These are phyloP conservation scores for Lepidium campestre DNA, from an alignment of 441 rosid species.

Conservation along the genomic window DNA sequence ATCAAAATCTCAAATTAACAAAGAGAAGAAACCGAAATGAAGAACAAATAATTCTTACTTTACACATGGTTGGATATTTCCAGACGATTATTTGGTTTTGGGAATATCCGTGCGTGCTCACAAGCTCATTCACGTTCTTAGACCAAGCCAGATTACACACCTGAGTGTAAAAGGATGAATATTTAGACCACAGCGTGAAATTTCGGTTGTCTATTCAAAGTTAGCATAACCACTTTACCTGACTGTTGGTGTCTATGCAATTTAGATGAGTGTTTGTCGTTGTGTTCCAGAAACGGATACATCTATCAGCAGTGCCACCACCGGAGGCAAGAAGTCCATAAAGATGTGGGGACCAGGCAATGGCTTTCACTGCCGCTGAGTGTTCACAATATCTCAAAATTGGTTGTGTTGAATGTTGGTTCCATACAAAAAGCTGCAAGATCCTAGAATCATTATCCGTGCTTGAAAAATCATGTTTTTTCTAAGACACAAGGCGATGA, in stretches of 20 bases:
- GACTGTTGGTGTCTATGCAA: conserved; percentile 89
- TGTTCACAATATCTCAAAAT: conserved; percentile 80
- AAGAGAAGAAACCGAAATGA: background rate
- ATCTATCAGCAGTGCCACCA: conserved; percentile 97
- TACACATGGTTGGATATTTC: conserved; percentile 95
- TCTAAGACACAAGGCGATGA: background rate
- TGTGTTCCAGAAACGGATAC: conserved; percentile 98
- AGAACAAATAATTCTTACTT: conserved; percentile 39
- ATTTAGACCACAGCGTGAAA: background rate
- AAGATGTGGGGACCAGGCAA: conserved; percentile 97
- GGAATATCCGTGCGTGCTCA: conserved; percentile 97
- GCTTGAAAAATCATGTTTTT: background rate
- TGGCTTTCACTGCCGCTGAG: conserved; percentile 96
- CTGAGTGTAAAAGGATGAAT: conserved; percentile 28
- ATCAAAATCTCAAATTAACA: background rate
- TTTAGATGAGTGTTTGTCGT: conserved; percentile 76
- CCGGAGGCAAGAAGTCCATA: conserved; percentile 98
- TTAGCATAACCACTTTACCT: conserved; percentile 36
- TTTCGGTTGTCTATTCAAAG: background rate
- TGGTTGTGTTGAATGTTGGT: conserved; percentile 88
- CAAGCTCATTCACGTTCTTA: conserved; percentile 92
- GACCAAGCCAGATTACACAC: conserved; percentile 97
- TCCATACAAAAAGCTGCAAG: conserved; percentile 92
- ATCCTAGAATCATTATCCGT: conserved; percentile 33
- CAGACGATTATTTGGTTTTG: conserved; percentile 92